Evolutionary conservation across 2,329 filamentous ascomycete species (phyloP).

Genomic region (Aspergillus awamori): DNA sequence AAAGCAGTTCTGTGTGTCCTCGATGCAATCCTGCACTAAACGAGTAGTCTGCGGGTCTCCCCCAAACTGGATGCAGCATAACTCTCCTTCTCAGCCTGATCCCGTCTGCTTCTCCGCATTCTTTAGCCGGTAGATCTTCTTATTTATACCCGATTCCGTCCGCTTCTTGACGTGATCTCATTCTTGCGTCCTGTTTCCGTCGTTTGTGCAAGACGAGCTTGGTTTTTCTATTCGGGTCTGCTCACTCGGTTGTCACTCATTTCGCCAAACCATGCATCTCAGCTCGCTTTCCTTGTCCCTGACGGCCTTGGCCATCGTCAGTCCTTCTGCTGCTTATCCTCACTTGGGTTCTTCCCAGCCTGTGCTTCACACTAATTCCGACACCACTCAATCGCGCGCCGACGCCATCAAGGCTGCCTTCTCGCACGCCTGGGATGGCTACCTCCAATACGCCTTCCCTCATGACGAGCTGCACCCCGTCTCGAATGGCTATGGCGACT

Average conservation of each 20-base stretch:
- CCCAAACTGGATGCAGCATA: not conserved
- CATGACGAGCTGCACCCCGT: slow-evolving; percentile 75
- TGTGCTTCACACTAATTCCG: slow-evolving; percentile 14
- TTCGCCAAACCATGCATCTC: slow-evolving; percentile 29
- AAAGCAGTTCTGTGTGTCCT: too few relatives aligned
- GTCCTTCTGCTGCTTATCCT: slow-evolving; percentile 28
- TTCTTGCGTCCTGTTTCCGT: slow-evolving; percentile 14
- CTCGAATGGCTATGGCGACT: slow-evolving; percentile 66
- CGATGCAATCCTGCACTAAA: not conserved
- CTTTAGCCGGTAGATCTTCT: slow-evolving; percentile 5
- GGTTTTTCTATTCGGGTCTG: slow-evolving; percentile 1
- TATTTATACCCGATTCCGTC: slow-evolving; percentile 12
- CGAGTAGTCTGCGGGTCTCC: not conserved
- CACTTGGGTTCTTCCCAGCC: slow-evolving; percentile 15
- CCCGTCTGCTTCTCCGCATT: slow-evolving; percentile 1
- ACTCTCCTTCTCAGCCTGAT: not conserved
- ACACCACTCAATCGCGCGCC: slow-evolving; percentile 46
- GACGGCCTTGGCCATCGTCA: slow-evolving; percentile 28
- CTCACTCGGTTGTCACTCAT: slow-evolving; percentile 10
- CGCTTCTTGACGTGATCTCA: slow-evolving; percentile 17
- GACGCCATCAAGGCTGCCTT: slow-evolving; percentile 70
- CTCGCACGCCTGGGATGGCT: slow-evolving; percentile 71
- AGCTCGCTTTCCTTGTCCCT: slow-evolving; percentile 28
- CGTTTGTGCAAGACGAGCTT: slow-evolving; percentile 1
- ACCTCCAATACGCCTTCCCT: slow-evolving; percentile 73